Evolutionary conservation across 2,329 filamentous ascomycete genomes (phyloP).

Genomic region (Fusarium oligoseptatum): DNA sequence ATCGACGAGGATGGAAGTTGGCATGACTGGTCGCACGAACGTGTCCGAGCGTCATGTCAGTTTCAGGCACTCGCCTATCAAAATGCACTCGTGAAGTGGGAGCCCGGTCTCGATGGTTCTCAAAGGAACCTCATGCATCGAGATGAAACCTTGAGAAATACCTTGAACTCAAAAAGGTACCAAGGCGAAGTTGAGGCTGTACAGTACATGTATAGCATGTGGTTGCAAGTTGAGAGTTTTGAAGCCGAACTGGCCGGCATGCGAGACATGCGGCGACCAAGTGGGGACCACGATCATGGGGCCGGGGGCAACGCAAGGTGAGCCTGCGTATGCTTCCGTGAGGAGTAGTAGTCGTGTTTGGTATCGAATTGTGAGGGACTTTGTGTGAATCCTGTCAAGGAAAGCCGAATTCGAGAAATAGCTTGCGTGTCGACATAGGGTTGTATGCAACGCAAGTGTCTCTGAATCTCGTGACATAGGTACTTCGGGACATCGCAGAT

Average conservation of each 20-base stretch:
- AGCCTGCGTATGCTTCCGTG: neutral
- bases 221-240: constrained; percentile 1
- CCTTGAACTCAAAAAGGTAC: neutral
- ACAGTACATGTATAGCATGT: constrained; percentile 1
- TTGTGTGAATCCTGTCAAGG: neutral
- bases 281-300: constrained; percentile 27
- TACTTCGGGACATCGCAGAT: constrained; percentile 7
- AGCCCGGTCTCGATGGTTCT: neutral
- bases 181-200: neutral
- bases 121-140: neutral
- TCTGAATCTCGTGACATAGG: neutral
- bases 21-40: neutral
- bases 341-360: neutral
- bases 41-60: constrained; percentile 2
- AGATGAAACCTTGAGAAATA: constrained; percentile 3
- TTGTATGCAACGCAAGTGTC: neutral
- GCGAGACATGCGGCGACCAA: constrained; percentile 13
- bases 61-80: constrained; percentile 2
- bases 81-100: neutral
- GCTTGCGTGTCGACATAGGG: neutral
- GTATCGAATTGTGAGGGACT: neutral
- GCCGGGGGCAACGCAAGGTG: constrained; percentile 11
- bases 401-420: neutral
- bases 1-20: neutral
- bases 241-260: constrained; percentile 6